Percentiles rank a stretch among this genome's conserved stretches.
phyloP scores from a whole-genome alignment of 2,329 filamentous ascomycete genomes.

The Hypomyces perniciosus region DNA sequence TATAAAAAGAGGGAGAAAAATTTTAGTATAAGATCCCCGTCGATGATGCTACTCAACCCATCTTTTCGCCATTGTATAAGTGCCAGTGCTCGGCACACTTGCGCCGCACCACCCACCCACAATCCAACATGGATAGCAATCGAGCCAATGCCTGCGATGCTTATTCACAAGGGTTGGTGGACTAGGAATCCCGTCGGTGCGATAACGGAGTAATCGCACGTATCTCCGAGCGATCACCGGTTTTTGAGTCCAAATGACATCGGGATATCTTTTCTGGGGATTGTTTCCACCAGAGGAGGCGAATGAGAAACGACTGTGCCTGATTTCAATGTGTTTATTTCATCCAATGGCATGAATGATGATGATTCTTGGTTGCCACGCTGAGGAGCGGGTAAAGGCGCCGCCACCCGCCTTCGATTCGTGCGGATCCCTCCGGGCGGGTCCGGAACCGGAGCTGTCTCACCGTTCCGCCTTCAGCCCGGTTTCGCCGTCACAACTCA shows the following conservation, averaged over 20 bases:
- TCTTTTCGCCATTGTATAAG: constrained; percentile 8
- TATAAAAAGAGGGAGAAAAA: neutral
- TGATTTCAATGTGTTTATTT: neutral
- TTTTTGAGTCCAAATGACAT: neutral
- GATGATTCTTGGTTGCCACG: neutral
- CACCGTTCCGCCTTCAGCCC: too few relatives aligned
- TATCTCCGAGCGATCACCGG: neutral
- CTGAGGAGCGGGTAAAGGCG: neutral
- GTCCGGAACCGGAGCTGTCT: constrained; percentile 13
- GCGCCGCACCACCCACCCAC: neutral
- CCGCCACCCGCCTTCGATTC: neutral
- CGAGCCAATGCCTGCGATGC: constrained; percentile 3
- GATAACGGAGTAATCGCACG: constrained; percentile 6
- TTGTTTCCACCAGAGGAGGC: too few relatives aligned
- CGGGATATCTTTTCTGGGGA: too few relatives aligned
- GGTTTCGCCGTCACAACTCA: too few relatives aligned
- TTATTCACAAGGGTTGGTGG: constrained; percentile 2
- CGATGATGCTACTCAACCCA: constrained; percentile 11
- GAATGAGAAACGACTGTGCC: too few relatives aligned
- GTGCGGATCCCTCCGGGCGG: constrained; percentile 7
- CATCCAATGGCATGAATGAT: neutral
- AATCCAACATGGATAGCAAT: neutral
- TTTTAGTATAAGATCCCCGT: neutral
- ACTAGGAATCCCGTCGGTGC: neutral
- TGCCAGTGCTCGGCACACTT: constrained; percentile 3